These are phyloP conservation scores for Fusarium tanahbumbuense DNA, from an alignment of 2,329 filamentous ascomycete genomes.

Conservation along the genomic window DNA sequence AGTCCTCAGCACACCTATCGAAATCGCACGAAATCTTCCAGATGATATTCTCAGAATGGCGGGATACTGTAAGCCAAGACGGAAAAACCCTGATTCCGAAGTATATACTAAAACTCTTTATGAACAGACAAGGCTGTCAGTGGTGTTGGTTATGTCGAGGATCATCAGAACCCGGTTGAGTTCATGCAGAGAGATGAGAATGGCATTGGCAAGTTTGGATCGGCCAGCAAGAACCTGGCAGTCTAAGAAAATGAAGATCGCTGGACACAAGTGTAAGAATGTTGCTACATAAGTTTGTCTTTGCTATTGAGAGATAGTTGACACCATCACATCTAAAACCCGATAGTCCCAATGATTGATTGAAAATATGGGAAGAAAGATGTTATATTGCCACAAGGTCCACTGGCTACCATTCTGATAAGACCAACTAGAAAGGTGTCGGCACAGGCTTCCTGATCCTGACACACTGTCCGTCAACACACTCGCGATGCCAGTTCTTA, in stretches of 20 bases:
- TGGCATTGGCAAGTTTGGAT: background rate
- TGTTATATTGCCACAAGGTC: background rate
- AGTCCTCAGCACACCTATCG: background rate
- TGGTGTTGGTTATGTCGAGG: background rate
- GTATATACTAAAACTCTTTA: background rate
- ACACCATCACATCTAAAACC: too few relatives aligned
- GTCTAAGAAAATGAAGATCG: background rate
- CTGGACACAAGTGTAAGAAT: too few relatives aligned
- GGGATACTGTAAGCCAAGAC: background rate
- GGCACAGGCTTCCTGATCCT: background rate
- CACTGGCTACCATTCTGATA: rapidly evolving
- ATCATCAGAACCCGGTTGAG: background rate
- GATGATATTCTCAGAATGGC: background rate
- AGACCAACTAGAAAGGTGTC: background rate
- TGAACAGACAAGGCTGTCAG: background rate
- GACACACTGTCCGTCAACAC: background rate
- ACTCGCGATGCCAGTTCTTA: background rate
- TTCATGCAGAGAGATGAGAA: background rate
- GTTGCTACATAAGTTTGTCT: too few relatives aligned
- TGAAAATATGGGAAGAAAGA: too few relatives aligned
- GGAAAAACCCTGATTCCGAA: background rate
- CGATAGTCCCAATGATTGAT: too few relatives aligned
- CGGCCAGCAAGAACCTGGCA: background rate
- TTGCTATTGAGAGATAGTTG: too few relatives aligned
- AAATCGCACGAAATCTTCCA: background rate